Percentiles rank a stretch among this genome's conserved stretches.
Conservation (phyloP, 257 asterid species). For the Galeopsis tetrahit region DNA sequence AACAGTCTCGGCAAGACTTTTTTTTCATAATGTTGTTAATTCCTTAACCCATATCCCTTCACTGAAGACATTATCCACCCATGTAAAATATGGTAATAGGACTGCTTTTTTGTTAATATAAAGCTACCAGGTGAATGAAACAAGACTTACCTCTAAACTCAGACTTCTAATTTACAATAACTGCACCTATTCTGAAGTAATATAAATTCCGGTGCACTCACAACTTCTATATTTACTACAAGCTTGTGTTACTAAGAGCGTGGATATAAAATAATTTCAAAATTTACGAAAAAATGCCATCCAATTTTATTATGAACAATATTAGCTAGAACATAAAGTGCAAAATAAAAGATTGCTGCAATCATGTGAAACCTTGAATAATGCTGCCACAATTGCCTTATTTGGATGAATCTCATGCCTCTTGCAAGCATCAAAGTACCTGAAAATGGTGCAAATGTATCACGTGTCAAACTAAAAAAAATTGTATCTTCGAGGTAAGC, state of each 20-base stretch:
- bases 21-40: background rate
- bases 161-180: background rate
- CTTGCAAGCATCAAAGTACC: slow-evolving; percentile 72
- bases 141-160: slow-evolving; percentile 1
- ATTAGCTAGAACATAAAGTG: slow-evolving; percentile 4
- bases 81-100: background rate
- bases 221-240: slow-evolving; percentile 17
- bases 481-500: background rate
- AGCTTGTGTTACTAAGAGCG: background rate
- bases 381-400: slow-evolving; percentile 57
- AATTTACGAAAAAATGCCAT: background rate
- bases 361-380: slow-evolving; percentile 64
- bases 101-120: background rate
- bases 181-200: background rate
- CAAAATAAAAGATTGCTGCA: slow-evolving; percentile 15
- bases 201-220: background rate
- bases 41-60: slow-evolving; percentile 8
- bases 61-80: background rate
- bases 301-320: background rate
- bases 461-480: slow-evolving; percentile 6
- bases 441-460: slow-evolving; percentile 41
- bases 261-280: background rate
- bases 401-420: slow-evolving; percentile 59
- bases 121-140: slow-evolving; percentile 4
- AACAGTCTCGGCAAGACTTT: background rate